A percentile compares a stretch with the other conserved stretches of the same genome.
These are phyloP conservation scores for Crotalaria pallida DNA, from an alignment of 306 rosid genomes.

Conservation along the genomic window DNA sequence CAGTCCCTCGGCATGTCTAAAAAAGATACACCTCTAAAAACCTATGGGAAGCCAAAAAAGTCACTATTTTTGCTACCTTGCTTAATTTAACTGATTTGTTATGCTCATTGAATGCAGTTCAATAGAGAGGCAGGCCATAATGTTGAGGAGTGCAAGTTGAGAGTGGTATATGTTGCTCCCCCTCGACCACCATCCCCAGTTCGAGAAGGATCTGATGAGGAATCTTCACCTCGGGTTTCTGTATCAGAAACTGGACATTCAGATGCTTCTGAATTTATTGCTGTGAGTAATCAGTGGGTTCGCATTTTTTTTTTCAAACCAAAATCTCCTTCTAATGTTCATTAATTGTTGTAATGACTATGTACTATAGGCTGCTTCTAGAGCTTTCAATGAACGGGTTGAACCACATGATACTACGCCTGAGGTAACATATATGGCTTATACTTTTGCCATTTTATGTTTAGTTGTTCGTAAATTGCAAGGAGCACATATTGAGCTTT, in stretches of 20 bases:
- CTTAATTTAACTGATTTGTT: slow-evolving; percentile 14
- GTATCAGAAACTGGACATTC: slow-evolving; percentile 70
- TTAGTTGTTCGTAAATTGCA: not conserved
- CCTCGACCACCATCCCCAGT: slow-evolving; percentile 88
- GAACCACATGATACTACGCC: slow-evolving; percentile 50
- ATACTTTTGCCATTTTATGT: not conserved
- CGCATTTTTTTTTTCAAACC: not conserved
- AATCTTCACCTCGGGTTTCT: slow-evolving; percentile 81
- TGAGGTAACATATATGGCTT: slow-evolving; percentile 43
- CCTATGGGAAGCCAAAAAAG: no score
- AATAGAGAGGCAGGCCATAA: slow-evolving; percentile 68
- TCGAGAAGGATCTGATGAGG: slow-evolving; percentile 87
- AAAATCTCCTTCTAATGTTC: not conserved
- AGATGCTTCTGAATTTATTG: slow-evolving; percentile 45
- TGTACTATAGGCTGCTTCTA: slow-evolving; percentile 56
- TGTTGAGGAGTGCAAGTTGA: slow-evolving; percentile 76
- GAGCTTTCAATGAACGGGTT: slow-evolving; percentile 39
- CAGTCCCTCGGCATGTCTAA: no score
- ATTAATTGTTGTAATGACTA: slow-evolving; percentile 3
- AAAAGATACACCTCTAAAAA: no score
- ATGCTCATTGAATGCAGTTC: slow-evolving; percentile 41
- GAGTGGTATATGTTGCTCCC: slow-evolving; percentile 78
- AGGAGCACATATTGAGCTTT: not conserved
- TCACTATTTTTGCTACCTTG: not conserved
- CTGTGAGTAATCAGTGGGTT: slow-evolving; percentile 41